Base-by-base conservation (phyloP, 139 green algal genomes). In the Pseudopediastrum boryanum region DNA sequence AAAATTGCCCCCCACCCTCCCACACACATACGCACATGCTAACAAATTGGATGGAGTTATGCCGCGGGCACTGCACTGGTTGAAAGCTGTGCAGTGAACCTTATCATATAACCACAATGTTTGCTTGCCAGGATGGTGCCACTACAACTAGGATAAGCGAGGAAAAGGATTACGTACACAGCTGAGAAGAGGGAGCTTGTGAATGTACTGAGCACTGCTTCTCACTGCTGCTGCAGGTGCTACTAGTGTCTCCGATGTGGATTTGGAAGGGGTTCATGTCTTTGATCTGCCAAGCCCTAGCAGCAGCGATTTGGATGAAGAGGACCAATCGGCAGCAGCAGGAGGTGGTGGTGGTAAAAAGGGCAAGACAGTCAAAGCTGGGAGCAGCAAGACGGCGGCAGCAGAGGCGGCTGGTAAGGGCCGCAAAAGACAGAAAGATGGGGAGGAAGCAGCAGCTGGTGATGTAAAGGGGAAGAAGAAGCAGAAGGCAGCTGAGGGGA, bases 231-330 rank as follows among this genome's bases (percentile, higher is more conserved):
- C 39, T 51, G 51, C 70, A 44, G 50, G 23, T 23, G 51, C 12
- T 12, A 36, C 50, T 36, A 43, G 8, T 62, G 67, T 46, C 10
- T 46, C 51, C 21, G 79, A 77, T 41, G 44, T 7, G 33, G 79
- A 85, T 5, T 33, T 81, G 12, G 50, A 76, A 8, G 71, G 42
- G 27, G 29, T 80, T 31, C 62, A 81, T 54, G 27, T 76, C 2
- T 44, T 81, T 6, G 64, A 75, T 21, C 73, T 85, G 50, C 63
- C 79, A 0, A 77, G 71, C 56, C 79, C 79, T n/a, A 81, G 75
- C 63, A 81, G 68, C 69, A 79, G 78, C 39, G 42, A 33, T 59
- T 65, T 39, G 35, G 62, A 46, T 43, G 13, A 54, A 42, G 16
- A 16, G 58, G 13, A 25, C 25, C 10, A 9, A 43, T 42, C 41